These are phyloP conservation scores for Metschnikowia corniflorae DNA, from an alignment of 805 yeast species.

Conservation along the genomic window DNA sequence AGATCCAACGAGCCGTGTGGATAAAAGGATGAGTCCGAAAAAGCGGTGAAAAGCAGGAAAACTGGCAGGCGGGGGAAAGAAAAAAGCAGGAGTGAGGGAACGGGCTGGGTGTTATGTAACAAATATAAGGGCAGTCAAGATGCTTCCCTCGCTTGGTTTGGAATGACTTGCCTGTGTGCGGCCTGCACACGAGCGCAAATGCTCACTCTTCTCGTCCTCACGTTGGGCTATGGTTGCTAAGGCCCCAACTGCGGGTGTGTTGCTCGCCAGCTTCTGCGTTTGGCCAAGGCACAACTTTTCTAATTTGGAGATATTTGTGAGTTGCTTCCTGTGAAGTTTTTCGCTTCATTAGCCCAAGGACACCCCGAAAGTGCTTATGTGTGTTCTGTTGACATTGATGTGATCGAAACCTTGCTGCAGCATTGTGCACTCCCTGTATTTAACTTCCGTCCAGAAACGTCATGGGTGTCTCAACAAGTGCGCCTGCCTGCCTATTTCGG, in stretches of 20 bases:
- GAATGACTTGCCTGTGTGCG: conserved; percentile 16
- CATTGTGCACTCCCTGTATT: conserved; percentile 13
- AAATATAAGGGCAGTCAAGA: conserved; percentile 10
- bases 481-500: conserved; percentile 11
- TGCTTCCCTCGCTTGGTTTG: conserved; percentile 12
- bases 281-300: no score
- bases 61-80: no score
- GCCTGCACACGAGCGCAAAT: conserved; percentile 9
- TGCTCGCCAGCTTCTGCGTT: no score
- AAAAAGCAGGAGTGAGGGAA: conserved; percentile 24
- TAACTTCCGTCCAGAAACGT: conserved; percentile 7
- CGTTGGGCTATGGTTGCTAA: conserved; percentile 12
- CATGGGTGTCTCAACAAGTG: conserved; percentile 8
- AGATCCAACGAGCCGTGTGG: no score
- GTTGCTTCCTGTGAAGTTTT: no score
- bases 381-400: no score
- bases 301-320: no score
- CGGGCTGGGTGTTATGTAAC: conserved; percentile 20
- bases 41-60: conserved; percentile 1
- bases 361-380: no score
- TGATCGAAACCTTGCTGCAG: conserved; percentile 3
- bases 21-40: background rate
- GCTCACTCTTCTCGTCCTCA: conserved; percentile 13
- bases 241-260: no score
- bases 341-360: no score